Conservation (phyloP, 73 alveolate genomes). For the Tetrahymena elliotti region DNA sequence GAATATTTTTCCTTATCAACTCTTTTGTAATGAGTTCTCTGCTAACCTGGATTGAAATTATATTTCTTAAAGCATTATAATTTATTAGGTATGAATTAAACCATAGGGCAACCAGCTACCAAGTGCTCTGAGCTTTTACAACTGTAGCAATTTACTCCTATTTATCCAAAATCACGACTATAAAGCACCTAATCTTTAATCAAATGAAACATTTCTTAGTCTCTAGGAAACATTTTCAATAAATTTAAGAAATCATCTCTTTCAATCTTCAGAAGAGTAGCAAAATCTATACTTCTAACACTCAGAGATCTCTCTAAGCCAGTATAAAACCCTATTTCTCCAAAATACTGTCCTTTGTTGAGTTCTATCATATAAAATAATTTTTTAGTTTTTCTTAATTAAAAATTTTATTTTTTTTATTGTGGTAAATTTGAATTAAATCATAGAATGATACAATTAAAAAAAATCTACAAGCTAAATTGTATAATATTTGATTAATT, state of each 20-base stretch:
- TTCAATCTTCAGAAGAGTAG: background rate
- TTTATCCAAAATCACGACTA: background rate
- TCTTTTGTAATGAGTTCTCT: background rate
- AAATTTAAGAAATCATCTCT: background rate
- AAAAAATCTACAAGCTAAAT: too few relatives aligned
- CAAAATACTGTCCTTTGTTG: background rate
- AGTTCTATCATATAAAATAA: background rate
- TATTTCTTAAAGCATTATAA: background rate
- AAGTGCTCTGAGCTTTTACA: background rate
- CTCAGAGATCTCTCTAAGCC: conserved; percentile 10
- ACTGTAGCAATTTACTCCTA: conserved; percentile 4
- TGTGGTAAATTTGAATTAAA: too few relatives aligned
- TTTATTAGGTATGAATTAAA: conserved; percentile 7
- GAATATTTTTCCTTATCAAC: background rate
- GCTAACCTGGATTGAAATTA: background rate
- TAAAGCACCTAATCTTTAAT: background rate
- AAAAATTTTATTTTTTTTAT: too few relatives aligned
- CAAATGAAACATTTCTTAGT: background rate
- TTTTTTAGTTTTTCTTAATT: too few relatives aligned
- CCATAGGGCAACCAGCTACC: background rate
- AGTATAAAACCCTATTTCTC: conserved; percentile 8
- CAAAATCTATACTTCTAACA: conserved; percentile 9
- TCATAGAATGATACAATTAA: too few relatives aligned
- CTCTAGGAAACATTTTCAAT: conserved; percentile 2
- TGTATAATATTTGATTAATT: too few relatives aligned